phyloP scores from a whole-genome alignment of 1,284 basidiomycete genomes.

The Testicularia cyperi region DNA sequence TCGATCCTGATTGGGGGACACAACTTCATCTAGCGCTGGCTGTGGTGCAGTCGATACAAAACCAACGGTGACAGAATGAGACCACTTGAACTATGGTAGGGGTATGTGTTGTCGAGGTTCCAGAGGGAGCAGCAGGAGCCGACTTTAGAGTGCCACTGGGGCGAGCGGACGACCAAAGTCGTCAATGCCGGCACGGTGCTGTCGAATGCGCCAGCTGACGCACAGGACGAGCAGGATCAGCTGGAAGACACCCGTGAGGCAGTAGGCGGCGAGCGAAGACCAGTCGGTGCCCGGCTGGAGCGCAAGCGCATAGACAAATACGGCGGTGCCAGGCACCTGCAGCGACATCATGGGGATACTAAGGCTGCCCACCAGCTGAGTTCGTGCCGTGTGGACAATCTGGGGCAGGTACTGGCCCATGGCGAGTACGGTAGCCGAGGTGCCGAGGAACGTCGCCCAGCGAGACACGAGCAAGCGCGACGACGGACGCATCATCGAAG shows the following conservation, averaged over 20 bases:
- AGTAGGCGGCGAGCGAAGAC: constrained; percentile 65
- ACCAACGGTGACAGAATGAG: no score
- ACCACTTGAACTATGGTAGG: no score
- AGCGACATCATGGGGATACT: constrained; percentile 93
- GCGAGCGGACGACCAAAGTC: constrained; percentile 81
- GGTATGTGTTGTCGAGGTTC: no score
- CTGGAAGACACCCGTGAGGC: constrained; percentile 84
- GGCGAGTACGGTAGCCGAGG: constrained; percentile 77
- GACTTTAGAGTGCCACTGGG: constrained; percentile 13
- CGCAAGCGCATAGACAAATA: constrained; percentile 75
- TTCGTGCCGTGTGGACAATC: constrained; percentile 74
- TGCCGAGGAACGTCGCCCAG: constrained; percentile 85
- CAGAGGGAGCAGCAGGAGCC: no score
- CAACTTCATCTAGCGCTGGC: no score
- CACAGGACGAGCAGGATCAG: constrained; percentile 69
- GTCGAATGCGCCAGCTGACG: constrained; percentile 62
- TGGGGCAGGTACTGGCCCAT: constrained; percentile 86
- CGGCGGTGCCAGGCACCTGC: constrained; percentile 84
- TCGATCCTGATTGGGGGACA: no score
- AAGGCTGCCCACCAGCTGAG: constrained; percentile 82
- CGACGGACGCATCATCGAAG: constrained; percentile 24
- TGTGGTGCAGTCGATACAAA: no score
- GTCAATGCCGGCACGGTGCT: constrained; percentile 76
- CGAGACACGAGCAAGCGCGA: constrained; percentile 45
- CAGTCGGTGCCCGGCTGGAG: constrained; percentile 50